Evolutionary conservation across 495 filamentous ascomycete species (phyloP), one percentile per base, ranked within the genome.

Genomic region (Hypoxylon perforatum): DNA sequence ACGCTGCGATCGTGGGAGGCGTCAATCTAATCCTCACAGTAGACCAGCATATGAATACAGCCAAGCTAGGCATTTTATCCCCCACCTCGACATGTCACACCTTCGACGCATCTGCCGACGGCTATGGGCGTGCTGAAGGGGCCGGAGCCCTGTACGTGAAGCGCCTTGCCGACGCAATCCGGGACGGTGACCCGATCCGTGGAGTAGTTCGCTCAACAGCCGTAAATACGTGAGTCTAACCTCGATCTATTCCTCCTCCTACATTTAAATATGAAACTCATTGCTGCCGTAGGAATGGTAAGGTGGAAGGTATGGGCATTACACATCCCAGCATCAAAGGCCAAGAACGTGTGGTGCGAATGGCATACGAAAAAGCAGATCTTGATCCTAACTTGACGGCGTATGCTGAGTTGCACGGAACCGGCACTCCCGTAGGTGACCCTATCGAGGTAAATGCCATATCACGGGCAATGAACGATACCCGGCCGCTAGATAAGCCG

Each of bases 101-200:
- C 2, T 91, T 87, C 62, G 84, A 87, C 62, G 73, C 76, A 0
- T 41, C 56, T 0, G 88, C 87, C 0, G 75, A 88, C 69, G 89
- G 88, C 0, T 91, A 87, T 72, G 84, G 70, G 0, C 74, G 88
- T 4, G 88, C 77, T 1, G 89, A 92, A 49, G 88, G 79, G 0
- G 55, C 87, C 15, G 80, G 71, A 14, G 76, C 77, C 0, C 14
- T 89, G 0, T 73, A 81, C 4, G 21, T 91, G 1, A 91, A 90
- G 70, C 65, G 52, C 6, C 70, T 89, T 0, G 33, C 54, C 1
- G 77, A 82, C 38, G 88, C 82, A 3, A n/a, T 82, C 3, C 18
- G 36, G 0, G 80, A 83, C 54, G 75, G 76, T 4, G 76, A 84
- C 52, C 78, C 78, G 1, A 84, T 90, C 42, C 77, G 86, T 10